Base-by-base conservation (phyloP, 2,329 filamentous ascomycete genomes). In the Dactylonectria estremocensis region DNA sequence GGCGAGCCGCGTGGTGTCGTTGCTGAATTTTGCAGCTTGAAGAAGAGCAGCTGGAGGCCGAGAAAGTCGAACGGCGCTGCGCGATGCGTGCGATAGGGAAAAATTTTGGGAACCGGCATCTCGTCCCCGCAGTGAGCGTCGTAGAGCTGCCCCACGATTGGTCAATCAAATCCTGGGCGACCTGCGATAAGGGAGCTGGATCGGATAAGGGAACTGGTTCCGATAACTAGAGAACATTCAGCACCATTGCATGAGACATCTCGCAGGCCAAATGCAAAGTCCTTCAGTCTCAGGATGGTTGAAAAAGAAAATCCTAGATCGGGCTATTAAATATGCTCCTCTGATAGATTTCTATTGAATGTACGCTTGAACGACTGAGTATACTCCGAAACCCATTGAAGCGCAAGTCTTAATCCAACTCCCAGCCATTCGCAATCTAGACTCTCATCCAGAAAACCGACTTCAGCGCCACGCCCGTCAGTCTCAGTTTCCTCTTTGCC, bases 401-500 rank as follows among this genome's bases (percentile, higher is more conserved):
- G 45, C 52, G 18, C 33, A 61, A 45, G 4, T 35, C 50, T 33
- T 20, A 28, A 46, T 37, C 37, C 16, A 64, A 64, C 59, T 59
- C 48, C 54, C 49, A 35, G 37, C 37, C 9, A 35, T 54, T 28
- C 22, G 35, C 54, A 31, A 14, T 64, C 59, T 64, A 67, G 59
- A 24, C 20, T 28, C 28, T 20, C 11, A 40, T 22, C 43, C 37
- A 43, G 14, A 22, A 45, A 22, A 3, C 9, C 22, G 31, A 40
- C 35, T 52, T 31, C 11, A 57, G 22, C 50, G 33, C 40, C n/a
- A 56, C 54, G 52, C 48, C 37, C 40, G 46, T 59, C 45, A 54
- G 56, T 37, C 8, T 73, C 55, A 85, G 28, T 80, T 78, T 24
- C 85, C 86, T 70, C 86, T 80, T 49, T 84, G 82, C n/a, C 88